Base-by-base conservation (phyloP, 768 basidiomycete genomes). In the Lyophyllum semitale region DNA sequence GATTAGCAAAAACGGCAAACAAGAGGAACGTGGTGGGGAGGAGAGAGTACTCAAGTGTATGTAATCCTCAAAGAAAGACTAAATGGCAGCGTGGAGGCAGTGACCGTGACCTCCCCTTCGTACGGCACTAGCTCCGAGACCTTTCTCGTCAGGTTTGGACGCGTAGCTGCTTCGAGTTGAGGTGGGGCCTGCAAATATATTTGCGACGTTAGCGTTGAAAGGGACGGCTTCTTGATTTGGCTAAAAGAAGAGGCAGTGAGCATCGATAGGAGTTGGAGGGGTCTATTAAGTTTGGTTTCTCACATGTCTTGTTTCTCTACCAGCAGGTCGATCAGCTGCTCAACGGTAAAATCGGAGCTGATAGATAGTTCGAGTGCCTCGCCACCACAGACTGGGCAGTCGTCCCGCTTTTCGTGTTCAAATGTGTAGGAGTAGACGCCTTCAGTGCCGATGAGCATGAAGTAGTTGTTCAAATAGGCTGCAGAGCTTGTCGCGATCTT, bases 381-480 rank as follows among this genome's bases (percentile, higher is more conserved):
- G 30, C 95, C 95, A 4, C 97, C 97, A 63, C 97, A 99, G 7
- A 98, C 97, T 3, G 97, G 97, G 69, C 97, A 99, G 66, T 98
- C 93, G 1, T 83, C 81, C 33, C 94, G 88, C 65, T 85, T 87
- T 75, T 98, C 93, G 66, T 96, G 91, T 73, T 97, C 87, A 67
- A 98, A 99, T 0, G 97, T 98, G 73, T 91, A 95, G 2, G 96
- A 95, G 73, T 99, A 99, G 9, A 98, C 84, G 22, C 93, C 90
- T 49, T 98, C 95, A 8, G 94, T 98, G 30, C 97, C 97, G 57
- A 95, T 94, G 53, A 98, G 82, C 95, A 98, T 94, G 73, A 98
- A 97, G 69, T 98, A 99, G 69, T 98, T 98, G 73, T 96, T 91
- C 51, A 99, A 79, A 68, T 87, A 96, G 4, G 95, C 93, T 0